phyloP scores from a whole-genome alignment of 2,329 filamentous ascomycete genomes.

The Lasiodiplodia citricola region DNA sequence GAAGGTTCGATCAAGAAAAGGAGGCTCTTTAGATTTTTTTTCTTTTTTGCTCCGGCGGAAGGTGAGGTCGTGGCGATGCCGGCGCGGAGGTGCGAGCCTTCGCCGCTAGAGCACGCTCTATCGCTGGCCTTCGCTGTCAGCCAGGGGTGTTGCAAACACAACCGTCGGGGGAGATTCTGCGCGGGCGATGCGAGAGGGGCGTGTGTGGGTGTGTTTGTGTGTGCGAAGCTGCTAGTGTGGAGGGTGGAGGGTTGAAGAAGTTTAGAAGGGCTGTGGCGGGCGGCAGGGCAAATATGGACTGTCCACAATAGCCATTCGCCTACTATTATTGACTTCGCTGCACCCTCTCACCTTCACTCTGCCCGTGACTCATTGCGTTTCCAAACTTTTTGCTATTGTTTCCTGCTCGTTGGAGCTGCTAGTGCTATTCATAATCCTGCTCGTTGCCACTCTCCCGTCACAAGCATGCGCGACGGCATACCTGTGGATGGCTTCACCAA shows the following conservation, averaged over 20 bases:
- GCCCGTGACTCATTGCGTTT: neutral
- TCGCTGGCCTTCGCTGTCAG: neutral
- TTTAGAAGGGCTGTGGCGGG: conserved; percentile 4
- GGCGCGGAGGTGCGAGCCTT: conserved; percentile 4
- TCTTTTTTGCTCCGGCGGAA: neutral
- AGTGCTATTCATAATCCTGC: conserved; percentile 21
- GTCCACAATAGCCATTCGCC: conserved; percentile 8
- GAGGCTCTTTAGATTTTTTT: neutral
- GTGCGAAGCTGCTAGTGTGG: neutral
- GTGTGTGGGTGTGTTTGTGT: neutral
- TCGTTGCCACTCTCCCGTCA: neutral
- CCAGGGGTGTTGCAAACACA: neutral
- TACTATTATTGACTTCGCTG: conserved; percentile 19
- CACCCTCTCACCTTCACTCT: neutral
- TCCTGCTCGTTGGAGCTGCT: conserved; percentile 9
- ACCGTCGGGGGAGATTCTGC: neutral
- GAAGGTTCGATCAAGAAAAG: neutral
- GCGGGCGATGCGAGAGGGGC: neutral
- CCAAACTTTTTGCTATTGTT: conserved; percentile 25
- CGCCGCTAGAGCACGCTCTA: conserved; percentile 1
- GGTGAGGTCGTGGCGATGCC: neutral
- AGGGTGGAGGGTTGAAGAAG: conserved; percentile 8
- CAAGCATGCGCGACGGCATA: conserved; percentile 8
- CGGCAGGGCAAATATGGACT: conserved; percentile 1
- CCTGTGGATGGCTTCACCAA: neutral